Percentiles rank a stretch among this genome's conserved stretches.
Evolutionary conservation across 495 filamentous ascomycete genomes (phyloP).

Genomic region (Chlorociboria aeruginascens): DNA sequence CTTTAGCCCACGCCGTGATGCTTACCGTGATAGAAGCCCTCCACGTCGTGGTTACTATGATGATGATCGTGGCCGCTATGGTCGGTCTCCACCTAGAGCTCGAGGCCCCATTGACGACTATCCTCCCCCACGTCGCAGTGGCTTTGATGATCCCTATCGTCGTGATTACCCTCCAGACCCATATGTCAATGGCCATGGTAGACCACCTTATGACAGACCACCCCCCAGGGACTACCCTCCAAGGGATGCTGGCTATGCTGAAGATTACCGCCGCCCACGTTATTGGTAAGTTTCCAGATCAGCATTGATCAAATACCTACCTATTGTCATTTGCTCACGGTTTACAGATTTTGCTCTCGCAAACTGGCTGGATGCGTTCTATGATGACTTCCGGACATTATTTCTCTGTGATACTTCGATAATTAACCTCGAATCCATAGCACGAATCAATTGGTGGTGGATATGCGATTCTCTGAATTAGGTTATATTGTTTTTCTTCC

Average conservation of each 20-base stretch:
- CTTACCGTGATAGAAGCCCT: slow-evolving; percentile 78
- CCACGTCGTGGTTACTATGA: slow-evolving; percentile 80
- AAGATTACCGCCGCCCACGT: slow-evolving; percentile 26
- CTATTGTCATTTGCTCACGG: too few species aligned
- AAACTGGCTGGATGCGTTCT: too few species aligned
- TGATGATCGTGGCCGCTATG: slow-evolving; percentile 43
- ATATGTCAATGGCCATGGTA: slow-evolving; percentile 47
- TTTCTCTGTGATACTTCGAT: background rate
- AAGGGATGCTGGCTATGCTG: slow-evolving; percentile 35
- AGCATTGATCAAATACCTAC: too few species aligned
- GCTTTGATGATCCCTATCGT: slow-evolving; percentile 53
- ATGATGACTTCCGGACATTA: too few species aligned
- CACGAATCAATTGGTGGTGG: too few species aligned
- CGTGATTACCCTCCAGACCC: slow-evolving; percentile 50
- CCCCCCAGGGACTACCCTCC: slow-evolving; percentile 43
- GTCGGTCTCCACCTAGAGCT: slow-evolving; percentile 55
- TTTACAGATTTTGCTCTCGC: too few species aligned
- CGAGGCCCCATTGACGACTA: slow-evolving; percentile 61
- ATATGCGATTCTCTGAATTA: too few species aligned
- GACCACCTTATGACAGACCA: slow-evolving; percentile 42
- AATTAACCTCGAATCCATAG: too few species aligned
- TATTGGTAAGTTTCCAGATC: slow-evolving; percentile 15
- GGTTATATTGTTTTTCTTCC: too few species aligned
- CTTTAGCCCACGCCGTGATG: slow-evolving; percentile 61
- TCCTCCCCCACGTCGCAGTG: slow-evolving; percentile 40